These are phyloP conservation scores for Malus fusca DNA, from an alignment of 306 rosid species.

Conservation along the genomic window DNA sequence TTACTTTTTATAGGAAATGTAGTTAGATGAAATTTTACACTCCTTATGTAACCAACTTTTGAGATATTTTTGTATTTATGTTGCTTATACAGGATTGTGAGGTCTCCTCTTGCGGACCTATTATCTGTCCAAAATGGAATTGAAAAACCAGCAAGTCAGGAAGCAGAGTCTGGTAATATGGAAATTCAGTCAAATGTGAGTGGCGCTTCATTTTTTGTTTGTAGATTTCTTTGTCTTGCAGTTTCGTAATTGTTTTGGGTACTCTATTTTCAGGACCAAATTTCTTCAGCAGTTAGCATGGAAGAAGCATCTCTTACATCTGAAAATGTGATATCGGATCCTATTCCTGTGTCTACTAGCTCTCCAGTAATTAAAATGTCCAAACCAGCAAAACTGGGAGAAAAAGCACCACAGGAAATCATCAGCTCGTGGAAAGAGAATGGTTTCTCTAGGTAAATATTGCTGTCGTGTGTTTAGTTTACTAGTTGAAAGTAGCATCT, in stretches of 20 bases:
- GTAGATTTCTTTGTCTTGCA: slow-evolving; percentile 1
- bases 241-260: slow-evolving; percentile 1
- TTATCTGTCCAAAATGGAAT: slow-evolving; percentile 31
- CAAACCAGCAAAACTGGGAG: slow-evolving; percentile 68
- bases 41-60: neutral
- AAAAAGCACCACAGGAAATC: slow-evolving; percentile 54
- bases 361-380: slow-evolving; percentile 31
- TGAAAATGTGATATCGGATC: slow-evolving; percentile 33
- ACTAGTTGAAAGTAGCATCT: neutral
- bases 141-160: slow-evolving; percentile 25
- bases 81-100: slow-evolving; percentile 49
- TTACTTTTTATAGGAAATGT: neutral
- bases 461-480: neutral
- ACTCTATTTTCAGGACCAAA: slow-evolving; percentile 40
- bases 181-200: slow-evolving; percentile 50
- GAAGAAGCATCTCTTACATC: slow-evolving; percentile 38
- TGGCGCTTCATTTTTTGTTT: neutral
- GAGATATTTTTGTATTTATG: neutral
- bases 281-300: slow-evolving; percentile 15
- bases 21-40: neutral
- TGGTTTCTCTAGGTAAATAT: slow-evolving; percentile 75
- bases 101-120: slow-evolving; percentile 53
- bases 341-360: slow-evolving; percentile 21
- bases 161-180: slow-evolving; percentile 28
- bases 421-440: slow-evolving; percentile 71